These are phyloP conservation scores for Pterula multifida DNA, from an alignment of 1,284 basidiomycete genomes.

Conservation along the genomic window DNA sequence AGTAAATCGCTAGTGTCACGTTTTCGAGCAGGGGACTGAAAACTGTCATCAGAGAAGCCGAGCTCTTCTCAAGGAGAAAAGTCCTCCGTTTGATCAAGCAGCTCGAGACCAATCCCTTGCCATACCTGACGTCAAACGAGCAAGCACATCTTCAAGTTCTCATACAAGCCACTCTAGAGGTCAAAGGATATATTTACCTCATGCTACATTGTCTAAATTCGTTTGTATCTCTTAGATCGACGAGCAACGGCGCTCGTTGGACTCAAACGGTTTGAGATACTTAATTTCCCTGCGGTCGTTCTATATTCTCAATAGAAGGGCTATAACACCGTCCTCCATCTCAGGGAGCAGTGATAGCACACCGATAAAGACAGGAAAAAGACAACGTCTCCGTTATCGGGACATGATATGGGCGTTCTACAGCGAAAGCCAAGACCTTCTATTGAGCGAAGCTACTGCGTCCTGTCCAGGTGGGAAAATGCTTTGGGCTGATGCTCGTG, in stretches of 20 bases:
- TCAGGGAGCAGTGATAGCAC: slow-evolving; percentile 23
- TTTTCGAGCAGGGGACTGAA: slow-evolving; percentile 5
- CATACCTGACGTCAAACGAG: slow-evolving; percentile 67
- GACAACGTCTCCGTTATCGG: slow-evolving; percentile 73
- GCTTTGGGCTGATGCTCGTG: slow-evolving; percentile 78
- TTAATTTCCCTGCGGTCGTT: slow-evolving; percentile 81
- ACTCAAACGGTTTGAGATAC: slow-evolving; percentile 83
- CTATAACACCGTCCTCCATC: slow-evolving; percentile 28
- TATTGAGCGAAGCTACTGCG: slow-evolving; percentile 59
- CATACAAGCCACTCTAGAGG: slow-evolving; percentile 81
- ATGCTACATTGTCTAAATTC: slow-evolving; percentile 5
- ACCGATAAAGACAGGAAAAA: slow-evolving; percentile 33
- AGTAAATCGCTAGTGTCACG: slow-evolving; percentile 26
- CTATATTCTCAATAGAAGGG: slow-evolving; percentile 61
- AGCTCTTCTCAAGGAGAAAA: slow-evolving; percentile 48
- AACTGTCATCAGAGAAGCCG: slow-evolving; percentile 26
- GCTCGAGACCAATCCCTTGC: slow-evolving; percentile 51
- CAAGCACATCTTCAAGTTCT: slow-evolving; percentile 70
- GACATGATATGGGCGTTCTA: slow-evolving; percentile 95
- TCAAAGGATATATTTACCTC: slow-evolving; percentile 19
- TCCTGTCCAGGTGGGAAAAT: slow-evolving; percentile 70
- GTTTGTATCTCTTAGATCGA: slow-evolving; percentile 48
- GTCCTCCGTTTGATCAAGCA: slow-evolving; percentile 53
- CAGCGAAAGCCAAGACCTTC: slow-evolving; percentile 81
- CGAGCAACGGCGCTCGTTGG: slow-evolving; percentile 75